Evolutionary conservation across 805 yeast genomes (phyloP), one percentile per base, ranked within the genome.

Genomic region (Wickerhamiella azymoides): DNA sequence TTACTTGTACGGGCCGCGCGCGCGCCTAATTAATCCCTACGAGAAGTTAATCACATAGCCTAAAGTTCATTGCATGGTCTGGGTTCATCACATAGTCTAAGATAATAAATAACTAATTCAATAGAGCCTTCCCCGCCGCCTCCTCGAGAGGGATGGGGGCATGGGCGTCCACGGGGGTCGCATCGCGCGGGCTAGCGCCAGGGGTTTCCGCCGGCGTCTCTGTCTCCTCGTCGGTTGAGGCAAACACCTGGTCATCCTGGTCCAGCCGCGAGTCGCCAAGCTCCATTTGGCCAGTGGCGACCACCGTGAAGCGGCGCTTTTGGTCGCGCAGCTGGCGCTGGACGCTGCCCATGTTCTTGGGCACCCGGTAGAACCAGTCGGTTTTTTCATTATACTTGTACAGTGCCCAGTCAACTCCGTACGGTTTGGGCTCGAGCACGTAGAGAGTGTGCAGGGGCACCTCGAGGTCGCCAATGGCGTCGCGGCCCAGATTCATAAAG

Each of bases 361-460:
- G 57, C 13, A 85, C 79, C 55, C 81, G 76, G 46, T 67, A 72
- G 64, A 89, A 89, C 80, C 84, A 77, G 59, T 86, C 88, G 36
- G 71, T 63, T 2, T 63, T 64, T 54, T 88, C 96, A 55, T 84
- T 81, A 64, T 80, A 89, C 60, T 86, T 94, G 63, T 80, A 89
- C 60, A 88, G 69, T 11, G 81, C 74, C 85, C 94, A 89, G 50
- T 85, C 93, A 2, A 93, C 94, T 2, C 97, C 97, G 62, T 85
- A 89, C 0, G 97, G 96, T 61, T 84, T 84, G 42, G 89, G 86
- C 58, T 89, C 96, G 50, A 89, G 71, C 48, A 89, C 75, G 60
- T 88, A 89, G 9, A 89, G 77, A 8, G 95, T 83, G 58, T 89
- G 96, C 46, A 89, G 67, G 5, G 97, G 97, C 5, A 89, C 88